Conservation (phyloP, 441 rosid species). For the Francoa sonchifolia region DNA sequence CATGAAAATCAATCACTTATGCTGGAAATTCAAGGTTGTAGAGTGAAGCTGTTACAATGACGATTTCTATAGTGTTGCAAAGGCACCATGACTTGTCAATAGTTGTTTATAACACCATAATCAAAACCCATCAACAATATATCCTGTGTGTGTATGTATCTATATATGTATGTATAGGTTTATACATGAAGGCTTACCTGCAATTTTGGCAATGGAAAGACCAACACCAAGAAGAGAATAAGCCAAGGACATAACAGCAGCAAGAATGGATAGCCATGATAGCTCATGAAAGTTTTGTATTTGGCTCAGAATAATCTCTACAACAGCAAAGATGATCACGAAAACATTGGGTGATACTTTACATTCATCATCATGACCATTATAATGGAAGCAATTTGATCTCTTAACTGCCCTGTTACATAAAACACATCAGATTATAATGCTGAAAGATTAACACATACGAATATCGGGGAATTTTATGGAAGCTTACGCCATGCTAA, state of each 20-base stretch:
- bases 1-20: too few species aligned
- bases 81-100: too few species aligned
- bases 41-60: too few species aligned
- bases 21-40: too few species aligned
- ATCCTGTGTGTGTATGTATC: too few species aligned
- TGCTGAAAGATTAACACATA: neutral
- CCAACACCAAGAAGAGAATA: conserved; percentile 29
- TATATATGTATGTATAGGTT: too few species aligned
- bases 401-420: conserved; percentile 24
- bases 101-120: too few species aligned
- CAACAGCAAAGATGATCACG: conserved; percentile 26
- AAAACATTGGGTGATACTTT: conserved; percentile 14
- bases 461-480: neutral
- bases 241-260: conserved; percentile 31
- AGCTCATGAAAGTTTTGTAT: conserved; percentile 29
- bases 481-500: conserved; percentile 29
- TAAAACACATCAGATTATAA: neutral
- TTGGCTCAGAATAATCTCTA: conserved; percentile 24
- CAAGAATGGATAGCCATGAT: conserved; percentile 28
- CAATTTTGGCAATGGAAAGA: conserved; percentile 24
- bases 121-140: neutral
- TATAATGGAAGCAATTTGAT: conserved; percentile 27
- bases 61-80: too few species aligned
- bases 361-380: conserved; percentile 22
- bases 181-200: conserved; percentile 7